These are phyloP conservation scores for Mycena albidolilacea DNA, from an alignment of 768 basidiomycete species.

Conservation along the genomic window DNA sequence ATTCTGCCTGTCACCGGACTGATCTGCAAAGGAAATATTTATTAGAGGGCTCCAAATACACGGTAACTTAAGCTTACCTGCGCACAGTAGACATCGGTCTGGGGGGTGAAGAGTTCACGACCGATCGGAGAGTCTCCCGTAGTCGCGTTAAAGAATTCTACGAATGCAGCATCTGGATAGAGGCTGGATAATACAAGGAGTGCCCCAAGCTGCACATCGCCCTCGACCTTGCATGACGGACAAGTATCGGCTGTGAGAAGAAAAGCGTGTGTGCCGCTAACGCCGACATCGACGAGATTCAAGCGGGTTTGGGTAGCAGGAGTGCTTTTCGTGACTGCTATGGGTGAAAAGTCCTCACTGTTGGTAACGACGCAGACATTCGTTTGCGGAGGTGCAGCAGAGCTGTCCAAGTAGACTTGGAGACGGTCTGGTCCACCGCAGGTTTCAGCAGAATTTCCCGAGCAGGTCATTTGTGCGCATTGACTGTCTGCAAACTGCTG, in stretches of 20 bases:
- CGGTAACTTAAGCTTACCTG: constrained; percentile 12
- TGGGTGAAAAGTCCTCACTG: constrained; percentile 42
- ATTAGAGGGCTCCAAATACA: constrained; percentile 19
- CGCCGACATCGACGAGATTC: constrained; percentile 25
- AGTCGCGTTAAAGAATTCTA: constrained; percentile 16
- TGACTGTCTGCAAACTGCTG: constrained; percentile 14
- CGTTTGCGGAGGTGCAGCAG: constrained; percentile 38
- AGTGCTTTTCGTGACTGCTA: constrained; percentile 36
- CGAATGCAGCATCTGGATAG: constrained; percentile 22
- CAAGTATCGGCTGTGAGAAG: constrained; percentile 22
- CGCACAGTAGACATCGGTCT: constrained; percentile 18
- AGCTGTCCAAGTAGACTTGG: constrained; percentile 57
- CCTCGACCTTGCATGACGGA: constrained; percentile 22
- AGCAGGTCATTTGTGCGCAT: constrained; percentile 53
- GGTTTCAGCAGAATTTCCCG: constrained; percentile 57
- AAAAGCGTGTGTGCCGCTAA: constrained; percentile 15
- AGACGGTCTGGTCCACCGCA: constrained; percentile 63
- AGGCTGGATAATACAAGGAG: constrained; percentile 20
- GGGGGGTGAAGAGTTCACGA: constrained; percentile 8
- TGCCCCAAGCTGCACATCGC: constrained; percentile 11
- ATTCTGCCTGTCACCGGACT: constrained; percentile 33
- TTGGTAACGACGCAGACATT: constrained; percentile 39
- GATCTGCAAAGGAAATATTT: constrained; percentile 17
- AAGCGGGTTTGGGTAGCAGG: constrained; percentile 34
- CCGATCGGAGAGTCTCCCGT: constrained; percentile 17